A percentile compares a stretch with the other conserved stretches of the same genome.
Evolutionary conservation across 2,329 filamentous ascomycete species (phyloP).

Genomic region (Cercospora sp.): DNA sequence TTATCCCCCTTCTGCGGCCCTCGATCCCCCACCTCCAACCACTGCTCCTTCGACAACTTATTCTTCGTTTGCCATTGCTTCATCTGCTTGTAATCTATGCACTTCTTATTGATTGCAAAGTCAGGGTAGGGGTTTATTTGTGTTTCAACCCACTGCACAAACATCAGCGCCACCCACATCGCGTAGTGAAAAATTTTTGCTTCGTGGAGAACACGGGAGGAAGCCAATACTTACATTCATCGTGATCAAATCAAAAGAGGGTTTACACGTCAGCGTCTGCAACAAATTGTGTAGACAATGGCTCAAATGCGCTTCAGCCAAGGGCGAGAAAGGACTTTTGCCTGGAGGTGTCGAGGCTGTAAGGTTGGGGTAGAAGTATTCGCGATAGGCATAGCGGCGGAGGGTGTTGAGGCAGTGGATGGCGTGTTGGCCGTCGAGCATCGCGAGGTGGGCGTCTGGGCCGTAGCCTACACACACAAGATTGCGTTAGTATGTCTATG

Average conservation of each 20-base stretch:
- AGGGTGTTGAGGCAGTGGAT: slow-evolving; percentile 9
- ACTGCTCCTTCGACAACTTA: slow-evolving; percentile 1
- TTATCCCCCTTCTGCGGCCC: neutral
- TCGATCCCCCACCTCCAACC: slow-evolving; percentile 2
- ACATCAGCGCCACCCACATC: no score
- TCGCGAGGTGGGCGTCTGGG: neutral
- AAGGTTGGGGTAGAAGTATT: slow-evolving; percentile 6
- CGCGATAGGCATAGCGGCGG: slow-evolving; percentile 7
- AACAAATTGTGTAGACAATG: slow-evolving; percentile 8
- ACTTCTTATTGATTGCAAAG: slow-evolving; percentile 12
- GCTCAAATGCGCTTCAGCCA: neutral
- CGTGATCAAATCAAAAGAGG: slow-evolving; percentile 5
- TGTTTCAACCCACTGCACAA: slow-evolving; percentile 4
- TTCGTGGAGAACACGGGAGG: no score
- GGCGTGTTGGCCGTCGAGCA: slow-evolving; percentile 12
- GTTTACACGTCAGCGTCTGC: slow-evolving; percentile 11
- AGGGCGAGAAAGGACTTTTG: slow-evolving; percentile 5
- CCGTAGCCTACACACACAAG: neutral
- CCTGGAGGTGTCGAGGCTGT: neutral
- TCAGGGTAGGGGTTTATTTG: slow-evolving; percentile 7
- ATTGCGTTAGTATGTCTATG: neutral
- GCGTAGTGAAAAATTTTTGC: no score
- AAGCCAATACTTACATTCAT: slow-evolving; percentile 6
- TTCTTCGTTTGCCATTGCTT: slow-evolving; percentile 1
- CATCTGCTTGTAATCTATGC: slow-evolving; percentile 3